phyloP scores from a whole-genome alignment of 257 asterid species.

The Solanum lycopersicoides region DNA sequence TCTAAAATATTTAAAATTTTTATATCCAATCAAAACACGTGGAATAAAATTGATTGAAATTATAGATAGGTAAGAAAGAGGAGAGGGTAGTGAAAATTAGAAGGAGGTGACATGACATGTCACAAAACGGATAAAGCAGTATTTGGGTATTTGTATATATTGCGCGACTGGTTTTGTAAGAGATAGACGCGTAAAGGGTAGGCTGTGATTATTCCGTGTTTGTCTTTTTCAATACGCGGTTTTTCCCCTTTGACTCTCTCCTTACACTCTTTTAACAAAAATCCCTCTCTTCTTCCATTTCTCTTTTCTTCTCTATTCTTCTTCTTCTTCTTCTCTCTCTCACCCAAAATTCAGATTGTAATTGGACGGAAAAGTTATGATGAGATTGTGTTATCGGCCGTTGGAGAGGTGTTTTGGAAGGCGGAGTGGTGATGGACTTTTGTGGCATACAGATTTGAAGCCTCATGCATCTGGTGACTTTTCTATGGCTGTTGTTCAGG shows the following conservation, averaged over 20 bases:
- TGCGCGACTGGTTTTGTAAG: not conserved
- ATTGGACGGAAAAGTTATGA: not conserved
- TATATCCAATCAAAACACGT: not conserved
- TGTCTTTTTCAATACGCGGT: not conserved
- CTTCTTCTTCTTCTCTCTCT: not conserved
- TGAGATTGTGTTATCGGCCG: slow-evolving; percentile 4
- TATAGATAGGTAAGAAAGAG: not conserved
- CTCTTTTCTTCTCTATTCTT: not conserved
- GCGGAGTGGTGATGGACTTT: slow-evolving; percentile 4
- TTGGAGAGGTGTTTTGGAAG: slow-evolving; percentile 7
- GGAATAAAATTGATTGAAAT: too few relatives aligned
- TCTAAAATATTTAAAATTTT: too few relatives aligned
- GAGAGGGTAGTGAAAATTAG: not conserved
- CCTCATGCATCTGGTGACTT: slow-evolving; percentile 15
- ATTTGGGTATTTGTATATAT: not conserved
- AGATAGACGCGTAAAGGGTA: not conserved
- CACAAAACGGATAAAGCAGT: not conserved
- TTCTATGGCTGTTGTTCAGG: slow-evolving; percentile 24
- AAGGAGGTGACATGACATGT: not conserved
- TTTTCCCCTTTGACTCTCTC: not conserved
- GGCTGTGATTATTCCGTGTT: not conserved
- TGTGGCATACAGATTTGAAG: slow-evolving; percentile 10
- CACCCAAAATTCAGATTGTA: not conserved
- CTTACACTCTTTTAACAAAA: not conserved
- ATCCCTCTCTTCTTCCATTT: not conserved